These are phyloP conservation scores for Penicillium salamii DNA, from an alignment of 495 filamentous ascomycete genomes.

Conservation along the genomic window DNA sequence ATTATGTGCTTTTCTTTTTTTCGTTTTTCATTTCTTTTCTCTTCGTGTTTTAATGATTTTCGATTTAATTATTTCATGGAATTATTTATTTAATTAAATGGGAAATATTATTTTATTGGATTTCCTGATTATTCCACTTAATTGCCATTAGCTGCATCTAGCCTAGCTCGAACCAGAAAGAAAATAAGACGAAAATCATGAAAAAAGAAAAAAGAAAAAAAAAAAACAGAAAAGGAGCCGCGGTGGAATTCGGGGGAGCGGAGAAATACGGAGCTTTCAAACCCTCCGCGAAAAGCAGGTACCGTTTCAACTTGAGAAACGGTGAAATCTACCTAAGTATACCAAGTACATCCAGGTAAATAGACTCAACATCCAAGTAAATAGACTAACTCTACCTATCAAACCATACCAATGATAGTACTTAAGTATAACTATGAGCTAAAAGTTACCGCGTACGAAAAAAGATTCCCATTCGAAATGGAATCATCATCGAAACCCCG, in stretches of 20 bases:
- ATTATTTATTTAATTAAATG: neutral
- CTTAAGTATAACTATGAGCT: neutral
- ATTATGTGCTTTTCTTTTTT: slow-evolving; percentile 1
- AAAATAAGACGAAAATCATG: no score
- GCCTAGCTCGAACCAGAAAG: slow-evolving; percentile 3
- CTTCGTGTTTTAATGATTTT: neutral
- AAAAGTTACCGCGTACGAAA: neutral
- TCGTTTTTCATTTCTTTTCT: neutral
- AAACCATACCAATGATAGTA: neutral
- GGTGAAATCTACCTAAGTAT: no score
- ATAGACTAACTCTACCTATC: neutral
- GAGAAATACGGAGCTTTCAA: slow-evolving; percentile 20
- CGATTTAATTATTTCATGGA: neutral
- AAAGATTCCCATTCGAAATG: no score
- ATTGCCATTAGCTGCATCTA: neutral
- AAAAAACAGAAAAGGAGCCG: slow-evolving; percentile 7
- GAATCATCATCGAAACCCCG: slow-evolving; percentile 21
- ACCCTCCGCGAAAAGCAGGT: slow-evolving; percentile 18
- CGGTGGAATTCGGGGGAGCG: slow-evolving; percentile 9
- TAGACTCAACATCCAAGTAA: neutral
- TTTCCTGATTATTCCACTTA: neutral
- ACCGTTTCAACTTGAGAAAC: slow-evolving; percentile 14
- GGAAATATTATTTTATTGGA: neutral
- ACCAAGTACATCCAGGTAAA: no score
- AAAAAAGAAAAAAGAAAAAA: slow-evolving; percentile 6